Conservation (phyloP, 2,329 filamentous ascomycete genomes). For the Hypomyces perniciosus region DNA sequence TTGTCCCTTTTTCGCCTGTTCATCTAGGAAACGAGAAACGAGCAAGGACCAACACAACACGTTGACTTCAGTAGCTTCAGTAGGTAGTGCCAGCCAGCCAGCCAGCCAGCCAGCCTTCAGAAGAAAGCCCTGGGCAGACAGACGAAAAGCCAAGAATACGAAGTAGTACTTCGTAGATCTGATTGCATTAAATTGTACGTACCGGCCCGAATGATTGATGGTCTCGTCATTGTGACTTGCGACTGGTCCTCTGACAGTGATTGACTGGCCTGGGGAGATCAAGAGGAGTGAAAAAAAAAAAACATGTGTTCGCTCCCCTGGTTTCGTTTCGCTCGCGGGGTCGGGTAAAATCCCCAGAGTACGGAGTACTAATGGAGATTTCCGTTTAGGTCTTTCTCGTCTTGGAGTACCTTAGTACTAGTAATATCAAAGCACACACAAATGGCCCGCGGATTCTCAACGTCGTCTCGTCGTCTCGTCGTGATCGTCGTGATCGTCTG, state of each 20-base stretch:
- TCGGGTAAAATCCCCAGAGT: too few species aligned
- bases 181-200: constrained; percentile 30
- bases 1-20: background rate
- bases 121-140: background rate
- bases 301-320: background rate
- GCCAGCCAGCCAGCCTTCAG: too few species aligned
- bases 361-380: too few species aligned
- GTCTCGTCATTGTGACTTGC: constrained; percentile 48
- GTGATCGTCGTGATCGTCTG: too few species aligned
- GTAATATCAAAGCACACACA: too few species aligned
- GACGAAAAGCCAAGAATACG: background rate
- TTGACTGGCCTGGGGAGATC: background rate
- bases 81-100: too few species aligned
- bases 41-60: background rate
- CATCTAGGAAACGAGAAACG: background rate
- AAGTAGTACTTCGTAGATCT: background rate
- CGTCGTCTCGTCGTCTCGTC: too few species aligned
- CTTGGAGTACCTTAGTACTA: too few species aligned
- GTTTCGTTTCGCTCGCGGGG: background rate
- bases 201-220: constrained; percentile 56
- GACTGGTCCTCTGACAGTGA: background rate
- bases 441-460: too few species aligned
- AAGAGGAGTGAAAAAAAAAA: background rate
- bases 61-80: too few species aligned
- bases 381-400: too few species aligned